Evolutionary conservation across 2,329 filamentous ascomycete genomes (phyloP), one percentile per base, ranked within the genome.

Genomic region (Rhynchosporium graminicola): DNA sequence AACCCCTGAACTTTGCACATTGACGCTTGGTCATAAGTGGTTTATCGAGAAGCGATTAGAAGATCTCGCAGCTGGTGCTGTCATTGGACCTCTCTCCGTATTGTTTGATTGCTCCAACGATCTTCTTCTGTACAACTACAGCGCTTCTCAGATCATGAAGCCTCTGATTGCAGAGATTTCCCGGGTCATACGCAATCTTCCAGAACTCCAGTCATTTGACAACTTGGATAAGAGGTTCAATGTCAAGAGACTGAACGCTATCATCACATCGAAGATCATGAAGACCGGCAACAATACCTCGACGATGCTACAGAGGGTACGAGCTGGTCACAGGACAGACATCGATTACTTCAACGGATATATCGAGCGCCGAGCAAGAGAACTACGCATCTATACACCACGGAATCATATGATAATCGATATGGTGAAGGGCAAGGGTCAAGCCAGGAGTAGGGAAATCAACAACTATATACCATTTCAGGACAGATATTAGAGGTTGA

Each of bases 281-380:
- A 79, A 77, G 56, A 87, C 84, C 12, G 79, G 80, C 12, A 76
- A 82, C 60, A 85, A 87, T 57, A 78, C 81, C 5, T 75, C 76
- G 8, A 70, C 75, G 47, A 90, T 96, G 86, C 78, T 90, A 5
- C 81, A 83, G 59, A 85, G 88, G 70, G 79, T 93, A 12, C 77
- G 84, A 10, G 74, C 76, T 0, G 88, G 90, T 1, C 77, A 78
- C 64, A 77, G 80, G 62, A 92, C 91, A 0, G 92, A 97, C 70
- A 84, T 97, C 46, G 85, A 93, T 51, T 96, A 88, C 71, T 83
- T 94, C 68, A 97, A 96, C 74, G 94, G 93, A 0, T 99, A 94
- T 77, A 89, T 99, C 63, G 81, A 96, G 38, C 82, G 80, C 57
- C 83, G 88, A 46, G 95, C 90, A 0, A 82, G 84, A 69, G 84